Evolutionary conservation across 805 yeast species (phyloP), one percentile per base, ranked within the genome.

Genomic region (Metschnikowia kunwiensis): DNA sequence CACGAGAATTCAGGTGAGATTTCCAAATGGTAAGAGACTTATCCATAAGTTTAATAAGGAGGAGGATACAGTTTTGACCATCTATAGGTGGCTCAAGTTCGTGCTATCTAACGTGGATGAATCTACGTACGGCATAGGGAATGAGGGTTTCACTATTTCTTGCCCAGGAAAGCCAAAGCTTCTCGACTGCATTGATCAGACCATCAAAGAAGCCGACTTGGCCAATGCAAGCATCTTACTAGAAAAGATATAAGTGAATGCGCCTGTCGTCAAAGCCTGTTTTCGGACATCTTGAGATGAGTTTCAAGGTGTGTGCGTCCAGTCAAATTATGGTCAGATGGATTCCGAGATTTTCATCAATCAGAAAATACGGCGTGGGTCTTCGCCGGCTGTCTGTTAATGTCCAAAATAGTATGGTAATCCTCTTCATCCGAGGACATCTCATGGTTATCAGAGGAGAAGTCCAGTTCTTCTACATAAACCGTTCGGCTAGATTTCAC

Each of bases 1-100:
- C 5, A 86, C 96, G 0, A 70, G 96, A 50, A 75, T 93, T 17
- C 97, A 93, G 60, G 74, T 93, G n/a, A 71, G 96, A 41, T 74
- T 86, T 19, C 93, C 89, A 12, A 86, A 82, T 51, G 97, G 97
- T n/a, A 74, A 79, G 30, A 70, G 97, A 40, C 63, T 82, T 9
- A 82, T 91, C 8, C 81, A 86, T 42, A 74, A 86, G 40, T 84
- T 91, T 49, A 60, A 62, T 7, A 51, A 74, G 8, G 57, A 63
- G 7, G 24, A 14, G 9, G 95, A 85, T 46, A 65, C 71, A 3
- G 86, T 93, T 0, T 40, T 65, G 3, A 58, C 55, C 1, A 57
- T 93, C 1, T 93, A 74, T 57, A 82, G 78, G 49, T 77, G 75
- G 54, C 74, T 83, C 17, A 91, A 91, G 58, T 65, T 63, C 24